Base-by-base conservation (phyloP, 2,329 filamentous ascomycete species). In the Akanthomyces uredinophilus region DNA sequence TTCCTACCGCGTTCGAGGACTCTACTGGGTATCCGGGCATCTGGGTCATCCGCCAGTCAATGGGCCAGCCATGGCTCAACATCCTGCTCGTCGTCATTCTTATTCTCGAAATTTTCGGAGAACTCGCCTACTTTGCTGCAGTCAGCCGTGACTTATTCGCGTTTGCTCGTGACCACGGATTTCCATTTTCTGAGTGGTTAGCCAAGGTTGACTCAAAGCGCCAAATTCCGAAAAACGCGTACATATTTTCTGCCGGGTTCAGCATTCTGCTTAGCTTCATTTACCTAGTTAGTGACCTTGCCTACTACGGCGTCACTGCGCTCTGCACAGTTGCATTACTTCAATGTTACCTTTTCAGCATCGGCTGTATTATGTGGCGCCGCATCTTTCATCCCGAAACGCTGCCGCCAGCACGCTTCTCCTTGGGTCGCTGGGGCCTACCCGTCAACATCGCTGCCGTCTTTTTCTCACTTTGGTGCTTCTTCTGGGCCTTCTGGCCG, bases 401-500 rank as follows among this genome's bases (percentile, higher is more conserved):
- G 4, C 60, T 66, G 18, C 65, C 65, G 1, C 47, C 53, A 8
- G 64, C 63, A 0, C 58, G 47, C 27, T 66, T 66, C n/a, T 65
- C 64, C 2, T 46, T 66, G n/a, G 65, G 65, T 24, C 50, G 43
- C 41, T 64, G 52, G 51, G 65, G 65, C 8, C 24, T 66, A 4
- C 49, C 60, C 0, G 58, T 65, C 7, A 66, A 66, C 39, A 24
- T 52, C 1, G 37, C 55, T 18, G 65, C 64, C 1, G 43, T 65
- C 4, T 3, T 63, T 6, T 64, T 49, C 46, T 56, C 43, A 3
- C 1, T 58, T 4, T 66, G 65, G 65, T 43, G 46, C 7, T 65
- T 66, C 35, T 65, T 66, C 56, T 66, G 64, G 65, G 55, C 56
- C 13, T 66, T 65, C 35, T 66, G 65, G 64, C 64, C 65, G 3